Percentiles rank a stretch among this genome's conserved stretches.
Evolutionary conservation across 768 basidiomycete species (phyloP).

Genomic region (Scleroderma citrinum): DNA sequence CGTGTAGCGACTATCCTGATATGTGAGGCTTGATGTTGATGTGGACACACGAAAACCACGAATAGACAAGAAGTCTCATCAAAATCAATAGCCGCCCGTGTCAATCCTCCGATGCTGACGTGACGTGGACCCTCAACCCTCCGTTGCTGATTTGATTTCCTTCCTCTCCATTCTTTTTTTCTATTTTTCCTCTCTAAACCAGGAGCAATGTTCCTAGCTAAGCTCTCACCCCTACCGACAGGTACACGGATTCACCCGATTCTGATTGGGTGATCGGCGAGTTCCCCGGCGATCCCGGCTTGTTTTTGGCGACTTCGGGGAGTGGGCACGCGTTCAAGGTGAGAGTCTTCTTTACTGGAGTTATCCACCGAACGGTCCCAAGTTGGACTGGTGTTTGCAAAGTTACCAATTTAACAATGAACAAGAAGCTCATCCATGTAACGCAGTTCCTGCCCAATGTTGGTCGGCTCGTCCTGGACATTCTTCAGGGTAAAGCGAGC

Average conservation of each 20-base stretch:
- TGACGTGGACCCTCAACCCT: background rate
- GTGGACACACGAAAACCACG: too few species aligned
- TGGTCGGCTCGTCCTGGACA: constrained; percentile 69
- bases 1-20: too few species aligned
- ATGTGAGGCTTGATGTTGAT: too few species aligned
- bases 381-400: too few species aligned
- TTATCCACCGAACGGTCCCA: too few species aligned
- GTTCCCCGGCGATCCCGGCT: constrained; percentile 45
- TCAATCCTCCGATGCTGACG: background rate
- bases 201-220: background rate
- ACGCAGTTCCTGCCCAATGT: constrained; percentile 83
- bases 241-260: constrained; percentile 88
- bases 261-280: constrained; percentile 89
- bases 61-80: background rate
- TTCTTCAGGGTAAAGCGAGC: constrained; percentile 59
- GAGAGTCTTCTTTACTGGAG: constrained; percentile 2
- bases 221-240: constrained; percentile 21
- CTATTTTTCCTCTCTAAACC: background rate
- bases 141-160: too few species aligned
- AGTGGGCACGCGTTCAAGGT: constrained; percentile 90
- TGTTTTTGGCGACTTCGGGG: constrained; percentile 82
- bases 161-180: constrained; percentile 4
- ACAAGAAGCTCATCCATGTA: too few species aligned
- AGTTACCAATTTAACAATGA: too few species aligned
- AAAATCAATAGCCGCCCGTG: background rate